Conservation (phyloP, 371 early-diverging fungal genomes). For the Mucor sp. region DNA sequence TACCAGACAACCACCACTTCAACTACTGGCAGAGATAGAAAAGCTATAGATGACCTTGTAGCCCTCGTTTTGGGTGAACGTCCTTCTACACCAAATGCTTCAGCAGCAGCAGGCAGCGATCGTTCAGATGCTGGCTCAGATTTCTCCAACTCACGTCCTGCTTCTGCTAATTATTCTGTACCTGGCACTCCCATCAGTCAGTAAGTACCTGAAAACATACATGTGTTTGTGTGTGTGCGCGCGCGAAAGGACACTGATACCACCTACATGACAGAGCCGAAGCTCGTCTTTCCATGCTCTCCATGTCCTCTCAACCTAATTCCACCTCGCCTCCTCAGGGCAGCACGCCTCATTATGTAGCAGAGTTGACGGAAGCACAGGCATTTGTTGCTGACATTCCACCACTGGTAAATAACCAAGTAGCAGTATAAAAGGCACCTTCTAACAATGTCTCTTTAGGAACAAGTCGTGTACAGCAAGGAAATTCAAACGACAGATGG, state of each 20-base stretch:
- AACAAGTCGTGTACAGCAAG: slow-evolving; percentile 88
- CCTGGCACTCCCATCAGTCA: slow-evolving; percentile 49
- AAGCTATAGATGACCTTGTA: slow-evolving; percentile 83
- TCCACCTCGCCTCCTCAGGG: not conserved
- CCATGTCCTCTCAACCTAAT: slow-evolving; percentile 36
- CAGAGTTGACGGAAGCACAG: slow-evolving; percentile 66
- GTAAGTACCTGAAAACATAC: slow-evolving; percentile 22
- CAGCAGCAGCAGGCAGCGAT: slow-evolving; percentile 46
- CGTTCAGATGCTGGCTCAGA: slow-evolving; percentile 60
- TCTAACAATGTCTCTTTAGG: slow-evolving; percentile 41
- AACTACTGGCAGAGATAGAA: slow-evolving; percentile 40
- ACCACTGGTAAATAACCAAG: slow-evolving; percentile 60
- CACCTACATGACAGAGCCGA: slow-evolving; percentile 9
- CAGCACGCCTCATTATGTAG: slow-evolving; percentile 40
- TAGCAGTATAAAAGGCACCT: too few relatives aligned
- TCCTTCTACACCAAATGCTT: slow-evolving; percentile 53
- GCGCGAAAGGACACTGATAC: not conserved
- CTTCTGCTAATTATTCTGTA: slow-evolving; percentile 47
- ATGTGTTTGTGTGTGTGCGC: too few relatives aligned
- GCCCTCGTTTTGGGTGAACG: slow-evolving; percentile 81
- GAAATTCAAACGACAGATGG: slow-evolving; percentile 84
- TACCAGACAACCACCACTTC: slow-evolving; percentile 14
- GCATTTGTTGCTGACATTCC: slow-evolving; percentile 81
- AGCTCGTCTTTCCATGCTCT: slow-evolving; percentile 28
- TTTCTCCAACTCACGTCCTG: slow-evolving; percentile 42